These are phyloP conservation scores for Saccharomycopsis schoenii DNA, from an alignment of 805 yeast species.

Conservation along the genomic window DNA sequence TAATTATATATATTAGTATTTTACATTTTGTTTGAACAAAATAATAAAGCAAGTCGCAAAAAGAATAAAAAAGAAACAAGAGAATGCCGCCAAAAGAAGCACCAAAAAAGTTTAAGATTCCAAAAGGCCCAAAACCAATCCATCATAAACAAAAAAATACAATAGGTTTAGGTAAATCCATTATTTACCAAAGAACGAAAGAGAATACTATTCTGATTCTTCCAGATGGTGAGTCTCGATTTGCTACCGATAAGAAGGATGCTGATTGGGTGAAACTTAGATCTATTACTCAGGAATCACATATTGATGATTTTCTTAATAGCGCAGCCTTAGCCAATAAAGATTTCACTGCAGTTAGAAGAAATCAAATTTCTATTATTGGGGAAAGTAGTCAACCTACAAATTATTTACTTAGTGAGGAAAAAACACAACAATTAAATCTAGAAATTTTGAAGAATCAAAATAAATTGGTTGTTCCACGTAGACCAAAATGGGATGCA, in stretches of 20 bases:
- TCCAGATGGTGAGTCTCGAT: slow-evolving; percentile 84
- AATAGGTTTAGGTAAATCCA: slow-evolving; percentile 78
- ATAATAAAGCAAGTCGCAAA: too few species aligned
- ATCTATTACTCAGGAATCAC: slow-evolving; percentile 90
- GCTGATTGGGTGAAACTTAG: slow-evolving; percentile 84
- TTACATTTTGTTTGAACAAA: background rate
- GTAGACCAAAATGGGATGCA: slow-evolving; percentile 82
- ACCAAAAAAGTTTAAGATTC: slow-evolving; percentile 73
- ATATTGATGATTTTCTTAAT: slow-evolving; percentile 86
- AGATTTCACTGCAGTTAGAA: slow-evolving; percentile 88
- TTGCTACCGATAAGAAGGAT: slow-evolving; percentile 71
- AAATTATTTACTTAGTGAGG: slow-evolving; percentile 54
- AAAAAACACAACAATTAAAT: slow-evolving; percentile 53
- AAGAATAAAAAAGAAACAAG: background rate
- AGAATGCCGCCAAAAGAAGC: slow-evolving; percentile 34
- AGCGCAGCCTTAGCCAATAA: slow-evolving; percentile 95
- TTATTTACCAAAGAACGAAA: slow-evolving; percentile 60
- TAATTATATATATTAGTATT: too few species aligned
- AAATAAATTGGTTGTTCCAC: slow-evolving; percentile 72
- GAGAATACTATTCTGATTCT: slow-evolving; percentile 61
- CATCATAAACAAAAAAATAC: slow-evolving; percentile 75
- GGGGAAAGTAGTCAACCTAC: slow-evolving; percentile 48
- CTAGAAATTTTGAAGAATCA: slow-evolving; percentile 59
- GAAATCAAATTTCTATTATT: slow-evolving; percentile 74
- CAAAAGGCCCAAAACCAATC: slow-evolving; percentile 88